Evolutionary conservation across 257 asterid genomes (phyloP).

Genomic region (Thymus mandschuricus): DNA sequence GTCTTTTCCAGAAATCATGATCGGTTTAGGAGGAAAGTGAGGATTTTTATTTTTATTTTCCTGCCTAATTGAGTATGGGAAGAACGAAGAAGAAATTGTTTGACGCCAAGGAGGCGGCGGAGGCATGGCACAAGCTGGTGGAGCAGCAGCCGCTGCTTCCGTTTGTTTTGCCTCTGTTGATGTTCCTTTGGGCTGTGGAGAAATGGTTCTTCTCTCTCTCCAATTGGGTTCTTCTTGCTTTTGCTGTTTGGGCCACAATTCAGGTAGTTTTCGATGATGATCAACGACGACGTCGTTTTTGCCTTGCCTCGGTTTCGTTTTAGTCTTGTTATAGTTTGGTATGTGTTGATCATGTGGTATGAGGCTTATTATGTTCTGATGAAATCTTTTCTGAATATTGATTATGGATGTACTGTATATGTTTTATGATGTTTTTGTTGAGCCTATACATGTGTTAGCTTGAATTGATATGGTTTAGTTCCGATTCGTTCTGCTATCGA

Average conservation of each 20-base stretch:
- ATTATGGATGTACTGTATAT: background rate
- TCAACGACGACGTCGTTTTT: background rate
- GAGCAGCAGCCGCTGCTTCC: slow-evolving; percentile 80
- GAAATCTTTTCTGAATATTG: background rate
- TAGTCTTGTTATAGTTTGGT: too few species aligned
- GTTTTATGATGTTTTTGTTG: background rate
- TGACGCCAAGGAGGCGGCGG: slow-evolving; percentile 50
- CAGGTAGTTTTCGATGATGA: slow-evolving; percentile 52
- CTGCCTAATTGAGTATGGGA: slow-evolving; percentile 41
- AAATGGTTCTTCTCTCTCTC: slow-evolving; percentile 84
- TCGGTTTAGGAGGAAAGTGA: slow-evolving; percentile 22
- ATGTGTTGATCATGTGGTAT: background rate
- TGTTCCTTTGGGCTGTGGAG: slow-evolving; percentile 80
- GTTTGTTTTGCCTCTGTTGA: slow-evolving; percentile 53
- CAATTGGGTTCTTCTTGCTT: slow-evolving; percentile 84
- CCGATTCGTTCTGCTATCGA: background rate
- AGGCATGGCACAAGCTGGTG: slow-evolving; percentile 56
- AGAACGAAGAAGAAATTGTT: slow-evolving; percentile 58
- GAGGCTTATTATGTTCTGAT: background rate
- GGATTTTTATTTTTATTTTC: background rate
- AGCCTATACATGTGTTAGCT: background rate
- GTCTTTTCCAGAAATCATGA: slow-evolving; percentile 17
- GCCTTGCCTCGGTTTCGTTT: background rate
- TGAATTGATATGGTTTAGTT: slow-evolving; percentile 17
- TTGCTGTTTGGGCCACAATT: slow-evolving; percentile 84